A percentile compares a stretch with the other conserved stretches of the same genome.
Evolutionary conservation across 148 eudicot species (phyloP).

Genomic region (Nepenthes mirabilis): DNA sequence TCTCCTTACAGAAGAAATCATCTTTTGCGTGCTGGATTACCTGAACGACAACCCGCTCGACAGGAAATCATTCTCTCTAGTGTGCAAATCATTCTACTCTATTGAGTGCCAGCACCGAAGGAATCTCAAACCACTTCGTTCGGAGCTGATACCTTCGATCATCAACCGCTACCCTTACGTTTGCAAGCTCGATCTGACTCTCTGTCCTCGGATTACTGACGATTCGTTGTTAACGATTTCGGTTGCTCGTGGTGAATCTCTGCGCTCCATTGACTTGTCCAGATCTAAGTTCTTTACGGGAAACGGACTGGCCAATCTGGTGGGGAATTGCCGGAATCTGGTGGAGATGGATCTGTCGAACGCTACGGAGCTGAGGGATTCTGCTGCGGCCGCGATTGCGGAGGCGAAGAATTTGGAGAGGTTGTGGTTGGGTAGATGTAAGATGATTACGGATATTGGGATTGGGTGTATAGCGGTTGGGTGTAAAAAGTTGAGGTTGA

Average conservation of each 20-base stretch:
- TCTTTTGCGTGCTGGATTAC: constrained; percentile 48
- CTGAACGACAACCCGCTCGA: constrained; percentile 36
- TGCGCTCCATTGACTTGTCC: constrained; percentile 49
- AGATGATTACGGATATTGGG: constrained; percentile 79
- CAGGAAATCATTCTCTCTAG: constrained; percentile 60
- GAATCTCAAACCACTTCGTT: constrained; percentile 46
- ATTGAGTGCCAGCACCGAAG: constrained; percentile 55
- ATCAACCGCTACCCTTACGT: constrained; percentile 33
- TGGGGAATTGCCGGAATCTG: constrained; percentile 36
- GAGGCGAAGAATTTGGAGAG: constrained; percentile 62
- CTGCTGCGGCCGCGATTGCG: constrained; percentile 50
- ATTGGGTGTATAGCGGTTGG: constrained; percentile 96
- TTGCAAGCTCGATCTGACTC: constrained; percentile 39
- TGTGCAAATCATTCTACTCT: constrained; percentile 37
- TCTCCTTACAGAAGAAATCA: constrained; percentile 50
- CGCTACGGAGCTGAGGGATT: constrained; percentile 49
- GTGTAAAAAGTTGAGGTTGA: constrained; percentile 53
- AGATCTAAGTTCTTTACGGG: constrained; percentile 50
- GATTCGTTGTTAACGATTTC: constrained; percentile 18
- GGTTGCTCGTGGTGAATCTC: constrained; percentile 4
- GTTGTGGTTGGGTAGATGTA: constrained; percentile 72
- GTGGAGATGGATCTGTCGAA: constrained; percentile 64
- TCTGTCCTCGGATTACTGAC: constrained; percentile 72
- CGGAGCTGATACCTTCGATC: constrained; percentile 31
- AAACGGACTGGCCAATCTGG: constrained; percentile 46